Evolutionary conservation across 2,329 filamentous ascomycete species (phyloP), one percentile per base, ranked within the genome.

Genomic region (Lachnellula cervina): DNA sequence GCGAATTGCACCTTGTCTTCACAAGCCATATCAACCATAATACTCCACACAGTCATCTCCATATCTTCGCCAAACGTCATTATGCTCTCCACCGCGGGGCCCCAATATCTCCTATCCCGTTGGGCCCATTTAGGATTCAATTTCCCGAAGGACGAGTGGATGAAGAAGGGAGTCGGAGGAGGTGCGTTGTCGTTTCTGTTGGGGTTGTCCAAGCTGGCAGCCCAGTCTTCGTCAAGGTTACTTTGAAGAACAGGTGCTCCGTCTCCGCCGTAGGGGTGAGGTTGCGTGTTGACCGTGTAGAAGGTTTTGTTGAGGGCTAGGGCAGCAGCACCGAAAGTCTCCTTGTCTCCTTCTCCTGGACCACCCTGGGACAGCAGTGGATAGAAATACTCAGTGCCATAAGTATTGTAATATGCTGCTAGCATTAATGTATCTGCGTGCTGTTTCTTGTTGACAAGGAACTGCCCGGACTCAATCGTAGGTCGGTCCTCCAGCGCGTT

Each of bases 291-390:
- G 0, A 64, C 55, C 5, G 56, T 62, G 59, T 77, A 76, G 61
- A 72, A 76, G 2, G 71, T 62, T 5, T 72, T 67, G 4, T 66
- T 62, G 1, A 76, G 63, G 11, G 68, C 73, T 3, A 71, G 59
- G 8, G 77, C 75, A 7, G 76, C 76, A 5, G 73, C 69, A 16
- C 76, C 63, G 59, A 79, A 79, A 0, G 76, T 78, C 60, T 79
- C 77, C 61, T 79, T 79, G 65, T 79, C 77, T 16, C 77, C 77
- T 64, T 78, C 71, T 11, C 77, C 77, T 0, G 73, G 68, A 7
- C 72, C 76, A 35, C 76, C 76, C 62, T 78, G 76, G 13, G 11
- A n/a, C 3, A 42, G 38, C 9, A 51, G 23, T 5, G 13, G 34
- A 19, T 43, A 51, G 23, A 23, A 60, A 46, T 57, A 63, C 35